Evolutionary conservation across 805 yeast genomes (phyloP), one percentile per base, ranked within the genome.

Genomic region (Metschnikowia peoriensis): DNA sequence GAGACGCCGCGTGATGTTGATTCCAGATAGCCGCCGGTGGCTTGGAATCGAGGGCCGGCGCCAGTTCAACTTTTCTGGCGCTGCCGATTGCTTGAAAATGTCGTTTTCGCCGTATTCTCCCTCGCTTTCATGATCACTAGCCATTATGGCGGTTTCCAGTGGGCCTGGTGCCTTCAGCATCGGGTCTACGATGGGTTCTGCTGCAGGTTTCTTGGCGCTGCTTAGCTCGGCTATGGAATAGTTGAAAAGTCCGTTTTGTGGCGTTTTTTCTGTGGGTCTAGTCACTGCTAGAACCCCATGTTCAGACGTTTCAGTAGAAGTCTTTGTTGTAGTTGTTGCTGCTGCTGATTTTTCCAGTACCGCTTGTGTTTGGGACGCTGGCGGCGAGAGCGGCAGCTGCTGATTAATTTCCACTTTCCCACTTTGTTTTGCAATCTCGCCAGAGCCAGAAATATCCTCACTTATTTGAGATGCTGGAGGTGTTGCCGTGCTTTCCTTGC

Each of bases 11-110:
- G 59, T 58, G 2, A 62, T 62, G 9, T 68, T 57, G 29, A 72
- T 71, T 7, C 75, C 73, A 1, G 77, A 72, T 28, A 73, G 62
- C 41, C 78, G 52, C 38, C 76, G 65, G 52, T 66, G 75, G 17
- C 65, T 54, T 2, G 63, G 58, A 5, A 65, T 62, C 8, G 74
- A 69, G 17, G 69, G 63, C 34, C 67, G 64, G 42, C 76, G 57
- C 50, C 69, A 56, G 28, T 48, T 41, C 41, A 49, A 46, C 27
- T 44, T 47, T 12, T 50, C 47, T 12, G 39, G 41, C n/a, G 50
- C 56, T 15, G 51, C 46, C 5, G 72, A 70, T 32, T 56, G 61
- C 50, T 68, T 69, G 61, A 73, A 71, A 35, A 71, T 61, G 45
- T 70, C 73, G 42, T 63, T 61, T 27, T 66, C 69, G 17, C 60